These are phyloP conservation scores for Citrullus mucosospermus DNA, from an alignment of 306 rosid species.

Conservation along the genomic window DNA sequence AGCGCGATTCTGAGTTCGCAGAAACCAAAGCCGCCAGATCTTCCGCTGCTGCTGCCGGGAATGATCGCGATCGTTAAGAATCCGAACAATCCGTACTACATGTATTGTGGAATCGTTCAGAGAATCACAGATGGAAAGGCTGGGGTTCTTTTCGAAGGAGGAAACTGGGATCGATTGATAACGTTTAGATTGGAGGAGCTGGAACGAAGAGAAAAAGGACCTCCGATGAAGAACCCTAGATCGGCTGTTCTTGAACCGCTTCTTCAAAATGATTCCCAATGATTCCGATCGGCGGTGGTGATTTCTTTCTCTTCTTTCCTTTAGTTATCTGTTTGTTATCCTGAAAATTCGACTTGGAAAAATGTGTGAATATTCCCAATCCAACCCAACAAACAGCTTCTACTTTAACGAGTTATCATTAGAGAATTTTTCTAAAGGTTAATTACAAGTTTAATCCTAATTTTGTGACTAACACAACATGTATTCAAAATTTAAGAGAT, in stretches of 20 bases:
- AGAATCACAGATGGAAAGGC: slow-evolving; percentile 63
- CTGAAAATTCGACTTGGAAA: background rate
- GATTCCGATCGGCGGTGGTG: background rate
- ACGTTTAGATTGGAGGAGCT: slow-evolving; percentile 75
- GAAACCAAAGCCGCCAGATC: slow-evolving; percentile 54
- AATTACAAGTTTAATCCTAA: too few species aligned
- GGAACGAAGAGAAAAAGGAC: slow-evolving; percentile 84
- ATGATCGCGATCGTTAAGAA: slow-evolving; percentile 65
- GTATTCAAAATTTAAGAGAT: too few species aligned
- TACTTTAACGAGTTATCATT: background rate
- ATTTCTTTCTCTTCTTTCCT: background rate
- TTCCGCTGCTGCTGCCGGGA: slow-evolving; percentile 37
- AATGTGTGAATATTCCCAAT: background rate
- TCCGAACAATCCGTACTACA: slow-evolving; percentile 46
- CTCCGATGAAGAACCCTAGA: slow-evolving; percentile 81
- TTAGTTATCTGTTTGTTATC: background rate
- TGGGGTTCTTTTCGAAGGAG: slow-evolving; percentile 69
- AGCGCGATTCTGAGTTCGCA: slow-evolving; percentile 5
- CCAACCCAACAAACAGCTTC: background rate
- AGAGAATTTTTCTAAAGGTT: background rate
- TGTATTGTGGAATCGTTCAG: slow-evolving; percentile 73
- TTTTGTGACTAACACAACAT: too few species aligned
- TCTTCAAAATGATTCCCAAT: slow-evolving; percentile 33
- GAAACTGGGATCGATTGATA: slow-evolving; percentile 59
- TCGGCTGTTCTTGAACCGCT: slow-evolving; percentile 60